Conservation (phyloP, 768 basidiomycete genomes). For the Rhizopogon vesiculosus region DNA sequence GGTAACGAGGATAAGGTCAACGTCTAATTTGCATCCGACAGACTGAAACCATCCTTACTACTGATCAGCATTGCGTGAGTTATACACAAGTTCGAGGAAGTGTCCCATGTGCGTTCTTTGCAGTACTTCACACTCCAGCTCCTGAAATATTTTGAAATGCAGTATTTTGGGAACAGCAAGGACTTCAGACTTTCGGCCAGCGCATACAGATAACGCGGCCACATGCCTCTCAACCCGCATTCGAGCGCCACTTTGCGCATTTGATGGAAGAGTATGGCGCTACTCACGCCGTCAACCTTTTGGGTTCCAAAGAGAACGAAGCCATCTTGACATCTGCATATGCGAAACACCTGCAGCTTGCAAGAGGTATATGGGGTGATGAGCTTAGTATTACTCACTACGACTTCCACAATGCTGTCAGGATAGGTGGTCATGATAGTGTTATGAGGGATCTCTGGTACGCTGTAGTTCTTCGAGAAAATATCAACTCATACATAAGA, state of each 20-base stretch:
- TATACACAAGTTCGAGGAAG: slow-evolving; percentile 94
- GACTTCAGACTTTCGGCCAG: slow-evolving; percentile 90
- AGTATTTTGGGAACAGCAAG: slow-evolving; percentile 99
- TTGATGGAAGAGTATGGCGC: slow-evolving; percentile 82
- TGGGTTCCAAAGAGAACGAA: slow-evolving; percentile 92
- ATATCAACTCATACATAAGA: slow-evolving; percentile 4
- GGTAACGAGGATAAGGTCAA: slow-evolving; percentile 3
- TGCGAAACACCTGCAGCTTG: slow-evolving; percentile 69
- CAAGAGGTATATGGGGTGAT: slow-evolving; percentile 57
- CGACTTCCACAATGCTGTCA: slow-evolving; percentile 88
- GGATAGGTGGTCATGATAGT: slow-evolving; percentile 81
- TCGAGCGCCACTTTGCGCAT: slow-evolving; percentile 89
- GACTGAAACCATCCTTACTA: slow-evolving; percentile 90
- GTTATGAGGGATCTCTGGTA: slow-evolving; percentile 72
- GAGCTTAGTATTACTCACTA: slow-evolving; percentile 80
- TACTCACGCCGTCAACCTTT: slow-evolving; percentile 85
- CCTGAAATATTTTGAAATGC: slow-evolving; percentile 11
- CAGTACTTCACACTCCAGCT: neutral
- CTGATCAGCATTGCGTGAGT: slow-evolving; percentile 83
- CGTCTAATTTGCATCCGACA: slow-evolving; percentile 24
- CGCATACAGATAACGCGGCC: slow-evolving; percentile 94
- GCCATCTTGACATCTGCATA: slow-evolving; percentile 80
- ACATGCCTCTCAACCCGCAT: slow-evolving; percentile 94
- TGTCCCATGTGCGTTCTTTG: slow-evolving; percentile 73
- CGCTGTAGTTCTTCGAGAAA: slow-evolving; percentile 6